A percentile compares a stretch with the other conserved stretches of the same genome.
Evolutionary conservation across 805 yeast genomes (phyloP).

Genomic region (Candida schatavii): DNA sequence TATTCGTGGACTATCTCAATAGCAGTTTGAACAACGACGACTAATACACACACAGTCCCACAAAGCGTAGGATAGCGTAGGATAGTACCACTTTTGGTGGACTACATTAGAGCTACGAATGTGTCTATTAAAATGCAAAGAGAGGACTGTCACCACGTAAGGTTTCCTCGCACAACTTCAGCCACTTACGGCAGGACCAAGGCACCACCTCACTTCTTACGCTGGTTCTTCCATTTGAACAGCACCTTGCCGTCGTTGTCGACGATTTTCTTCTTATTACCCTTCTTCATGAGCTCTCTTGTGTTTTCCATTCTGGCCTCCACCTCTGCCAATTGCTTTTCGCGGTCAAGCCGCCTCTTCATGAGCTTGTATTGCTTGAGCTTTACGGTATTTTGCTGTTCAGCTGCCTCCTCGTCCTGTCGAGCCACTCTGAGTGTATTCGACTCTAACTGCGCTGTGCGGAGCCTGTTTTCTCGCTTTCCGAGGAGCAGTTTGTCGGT

Average conservation of each 20-base stretch:
- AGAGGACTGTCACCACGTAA: too few species aligned
- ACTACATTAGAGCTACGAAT: too few species aligned
- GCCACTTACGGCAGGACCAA: too few species aligned
- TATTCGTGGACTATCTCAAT: conserved; percentile 77
- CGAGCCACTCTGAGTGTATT: conserved; percentile 21
- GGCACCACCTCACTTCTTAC: conserved; percentile 58
- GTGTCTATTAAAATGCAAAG: too few species aligned
- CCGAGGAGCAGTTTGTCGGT: conserved; percentile 64
- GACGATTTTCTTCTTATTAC: conserved; percentile 73
- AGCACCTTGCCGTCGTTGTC: conserved; percentile 64
- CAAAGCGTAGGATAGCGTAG: too few species aligned
- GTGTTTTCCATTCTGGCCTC: conserved; percentile 73
- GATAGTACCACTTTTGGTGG: too few species aligned
- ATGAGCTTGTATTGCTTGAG: conserved; percentile 58
- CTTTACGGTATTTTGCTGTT: conserved; percentile 47
- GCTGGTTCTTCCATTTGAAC: conserved; percentile 82
- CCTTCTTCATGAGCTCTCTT: conserved; percentile 86
- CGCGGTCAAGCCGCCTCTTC: conserved; percentile 67
- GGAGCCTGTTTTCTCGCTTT: conserved; percentile 70
- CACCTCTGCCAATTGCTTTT: conserved; percentile 61
- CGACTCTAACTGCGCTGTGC: conserved; percentile 54
- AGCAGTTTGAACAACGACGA: conserved; percentile 49
- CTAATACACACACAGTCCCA: too few species aligned
- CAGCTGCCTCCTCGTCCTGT: conserved; percentile 24
- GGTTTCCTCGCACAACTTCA: too few species aligned